Conservation (phyloP, 2,329 filamentous ascomycete species). For the Pseudogymnoascus sp. region DNA sequence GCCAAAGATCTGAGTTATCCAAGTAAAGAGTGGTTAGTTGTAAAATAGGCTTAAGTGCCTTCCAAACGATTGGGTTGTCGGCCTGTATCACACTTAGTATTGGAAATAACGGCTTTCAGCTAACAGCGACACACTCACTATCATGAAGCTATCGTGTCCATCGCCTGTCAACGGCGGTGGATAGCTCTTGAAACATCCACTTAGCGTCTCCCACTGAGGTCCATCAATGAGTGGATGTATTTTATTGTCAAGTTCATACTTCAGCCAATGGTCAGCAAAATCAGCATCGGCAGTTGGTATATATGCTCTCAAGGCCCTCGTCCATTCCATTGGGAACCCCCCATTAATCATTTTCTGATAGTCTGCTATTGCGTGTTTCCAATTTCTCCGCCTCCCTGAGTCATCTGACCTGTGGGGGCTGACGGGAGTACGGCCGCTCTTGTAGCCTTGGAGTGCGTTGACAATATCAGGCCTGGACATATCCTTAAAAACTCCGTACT, state of each 20-base stretch:
- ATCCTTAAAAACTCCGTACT: not conserved
- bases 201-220: not conserved
- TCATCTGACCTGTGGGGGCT: not conserved
- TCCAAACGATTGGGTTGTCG: not conserved
- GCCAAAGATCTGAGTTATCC: slow-evolving; percentile 1
- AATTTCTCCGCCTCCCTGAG: not conserved
- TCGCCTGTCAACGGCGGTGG: not conserved
- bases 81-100: not conserved
- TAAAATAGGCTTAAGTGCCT: not conserved
- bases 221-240: not conserved
- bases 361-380: not conserved
- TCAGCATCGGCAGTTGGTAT: not conserved
- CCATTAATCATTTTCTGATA: not conserved
- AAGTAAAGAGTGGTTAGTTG: not conserved
- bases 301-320: not conserved
- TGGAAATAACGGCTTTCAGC: not conserved
- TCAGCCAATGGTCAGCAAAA: not conserved
- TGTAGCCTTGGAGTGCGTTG: not conserved
- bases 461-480: not conserved
- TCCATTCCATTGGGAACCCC: not conserved
- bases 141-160: not conserved
- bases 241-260: not conserved
- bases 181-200: not conserved
- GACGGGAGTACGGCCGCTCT: not conserved
- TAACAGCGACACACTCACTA: not conserved